phyloP scores from a whole-genome alignment of 2,329 filamentous ascomycete genomes.

The Fusarium sp. region DNA sequence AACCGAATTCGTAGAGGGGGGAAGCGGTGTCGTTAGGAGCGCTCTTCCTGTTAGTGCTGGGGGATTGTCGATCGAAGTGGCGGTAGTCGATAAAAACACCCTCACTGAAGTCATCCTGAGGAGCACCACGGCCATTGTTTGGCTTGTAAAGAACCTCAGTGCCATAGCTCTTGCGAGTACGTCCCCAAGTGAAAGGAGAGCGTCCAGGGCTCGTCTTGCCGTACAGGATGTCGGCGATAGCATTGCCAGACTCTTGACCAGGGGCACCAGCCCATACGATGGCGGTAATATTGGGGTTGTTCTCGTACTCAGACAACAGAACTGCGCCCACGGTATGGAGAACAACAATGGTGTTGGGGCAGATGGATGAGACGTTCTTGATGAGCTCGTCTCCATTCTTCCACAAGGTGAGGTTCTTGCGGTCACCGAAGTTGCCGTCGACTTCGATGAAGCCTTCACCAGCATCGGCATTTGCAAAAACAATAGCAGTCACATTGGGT shows the following conservation, averaged over 20 bases:
- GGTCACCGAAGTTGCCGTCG: conserved; percentile 87
- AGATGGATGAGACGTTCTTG: conserved; percentile 80
- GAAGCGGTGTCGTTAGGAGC: conserved; percentile 54
- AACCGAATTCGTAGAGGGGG: conserved; percentile 85
- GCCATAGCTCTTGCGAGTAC: conserved; percentile 75
- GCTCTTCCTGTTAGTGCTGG: conserved; percentile 45
- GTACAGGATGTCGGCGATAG: conserved; percentile 85
- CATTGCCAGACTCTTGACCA: conserved; percentile 85
- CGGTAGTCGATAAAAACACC: conserved; percentile 81
- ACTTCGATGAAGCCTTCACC: conserved; percentile 90
- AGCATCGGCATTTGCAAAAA: conserved; percentile 89
- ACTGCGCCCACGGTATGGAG: conserved; percentile 89
- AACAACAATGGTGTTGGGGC: conserved; percentile 91
- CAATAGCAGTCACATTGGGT: conserved; percentile 78
- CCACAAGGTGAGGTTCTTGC: conserved; percentile 94
- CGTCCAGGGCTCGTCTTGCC: conserved; percentile 84
- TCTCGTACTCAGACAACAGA: conserved; percentile 79
- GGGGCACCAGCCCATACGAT: conserved; percentile 87
- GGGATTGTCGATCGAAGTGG: conserved; percentile 74
- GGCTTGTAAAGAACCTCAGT: conserved; percentile 75
- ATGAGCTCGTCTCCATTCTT: conserved; percentile 83
- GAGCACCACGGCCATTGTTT: conserved; percentile 75
- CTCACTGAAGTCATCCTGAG: conserved; percentile 81
- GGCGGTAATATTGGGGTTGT: conserved; percentile 83
- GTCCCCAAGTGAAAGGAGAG: conserved; percentile 84